Percentiles rank a stretch among this genome's conserved stretches.
phyloP scores from a whole-genome alignment of 148 eudicot genomes.

The Camellia granthamiana region DNA sequence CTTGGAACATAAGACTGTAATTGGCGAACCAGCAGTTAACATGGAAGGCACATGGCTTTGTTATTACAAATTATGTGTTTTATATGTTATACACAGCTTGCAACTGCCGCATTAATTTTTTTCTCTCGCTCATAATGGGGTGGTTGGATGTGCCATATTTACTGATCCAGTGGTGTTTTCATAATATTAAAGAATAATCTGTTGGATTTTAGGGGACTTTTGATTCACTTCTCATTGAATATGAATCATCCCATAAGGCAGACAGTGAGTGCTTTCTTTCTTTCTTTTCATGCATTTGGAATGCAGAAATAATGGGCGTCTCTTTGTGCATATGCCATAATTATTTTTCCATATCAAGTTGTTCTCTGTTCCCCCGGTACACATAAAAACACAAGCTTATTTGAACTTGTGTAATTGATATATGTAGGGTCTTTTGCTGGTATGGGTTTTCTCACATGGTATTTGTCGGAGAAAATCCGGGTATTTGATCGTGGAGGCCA shows the following conservation, averaged over 20 bases:
- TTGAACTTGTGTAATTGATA: neutral
- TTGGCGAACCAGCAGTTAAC: neutral
- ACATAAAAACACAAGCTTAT: neutral
- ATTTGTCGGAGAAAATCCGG: constrained; percentile 67
- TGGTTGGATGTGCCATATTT: neutral
- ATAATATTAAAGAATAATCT: neutral
- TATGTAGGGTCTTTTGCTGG: constrained; percentile 90
- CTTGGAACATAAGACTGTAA: neutral
- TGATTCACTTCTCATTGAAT: neutral
- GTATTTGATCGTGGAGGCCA: constrained; percentile 74
- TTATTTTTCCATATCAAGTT: neutral
- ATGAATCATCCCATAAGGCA: neutral
- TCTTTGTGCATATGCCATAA: neutral
- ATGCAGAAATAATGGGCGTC: neutral
- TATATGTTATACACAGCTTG: neutral
- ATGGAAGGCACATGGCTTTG: neutral
- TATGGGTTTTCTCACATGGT: constrained; percentile 69
- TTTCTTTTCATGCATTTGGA: neutral
- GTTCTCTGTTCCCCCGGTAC: neutral
- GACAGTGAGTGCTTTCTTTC: neutral
- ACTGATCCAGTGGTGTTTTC: neutral
- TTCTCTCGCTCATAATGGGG: neutral
- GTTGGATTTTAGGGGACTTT: neutral
- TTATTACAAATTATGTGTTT: too few species aligned
- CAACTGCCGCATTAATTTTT: neutral